Evolutionary conservation across 2,329 filamentous ascomycete species (phyloP), one percentile per base, ranked within the genome.

Genomic region (Drechslerella coelobrocha): DNA sequence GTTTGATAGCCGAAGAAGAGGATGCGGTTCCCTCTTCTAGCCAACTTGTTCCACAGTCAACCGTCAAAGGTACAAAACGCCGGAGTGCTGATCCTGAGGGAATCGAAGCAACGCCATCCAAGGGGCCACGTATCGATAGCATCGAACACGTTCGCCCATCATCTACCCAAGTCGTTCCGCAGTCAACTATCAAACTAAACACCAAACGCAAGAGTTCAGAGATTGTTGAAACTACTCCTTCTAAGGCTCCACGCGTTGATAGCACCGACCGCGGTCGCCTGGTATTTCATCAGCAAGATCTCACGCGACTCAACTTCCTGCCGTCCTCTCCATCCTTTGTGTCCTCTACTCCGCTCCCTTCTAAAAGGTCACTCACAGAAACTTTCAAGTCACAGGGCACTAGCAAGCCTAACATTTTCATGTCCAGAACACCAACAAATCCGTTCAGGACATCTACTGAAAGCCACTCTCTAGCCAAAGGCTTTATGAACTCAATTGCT

Each of bases 11-110:
- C 9, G 66, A 71, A 37, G 59, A 73, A 27, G 62, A 59, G n/a
- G 63, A 68, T 14, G 19, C 24, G 27, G 59, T 55, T 31, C 65
- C 54, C 45, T 61, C 62, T 29, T 65, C 57, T 27, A 71, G 54
- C 10, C 72, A 72, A 34, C 51, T 73, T 27, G 37, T 75, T 31
- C 69, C 68, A 10, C 72, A 69, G 29, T 71, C 74, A 9, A 66
- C 68, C 9, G 47, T 63, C 23, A 75, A 31, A 21, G 37, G 52
- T 24, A 24, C 29, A 7, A 71, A 65, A 27, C 54, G 55, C 21
- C 57, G 24, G 8, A 59, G 45, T 14, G 23, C 19, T n/a, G 54
- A 71, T 12, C 45, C 24, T 2, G 57, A 66, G 9, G 51, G 56
- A 26, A 21, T 63, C 23, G 56, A 68, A 29, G 59, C 63, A 2